Evolutionary conservation across 148 eudicot species (phyloP), one percentile per base, ranked within the genome.

Genomic region (Silene conica): DNA sequence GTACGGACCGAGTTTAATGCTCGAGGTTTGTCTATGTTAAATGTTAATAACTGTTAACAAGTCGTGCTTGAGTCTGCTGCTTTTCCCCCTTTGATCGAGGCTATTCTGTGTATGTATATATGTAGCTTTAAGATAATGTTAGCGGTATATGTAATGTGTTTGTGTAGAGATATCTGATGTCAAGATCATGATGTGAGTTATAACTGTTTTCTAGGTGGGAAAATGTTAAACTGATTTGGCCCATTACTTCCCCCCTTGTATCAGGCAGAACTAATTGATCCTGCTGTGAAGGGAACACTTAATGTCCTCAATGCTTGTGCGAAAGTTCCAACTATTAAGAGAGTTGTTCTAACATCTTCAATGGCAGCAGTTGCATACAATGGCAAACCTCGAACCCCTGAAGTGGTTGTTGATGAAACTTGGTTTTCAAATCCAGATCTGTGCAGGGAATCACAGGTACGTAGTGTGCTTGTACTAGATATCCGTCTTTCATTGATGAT

Each of bases 261-360:
- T 73, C 78, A 88, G 92, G 81, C 57, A 6, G 87, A 88, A 61
- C 34, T 86, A 69, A 43, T 88, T 61, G 89, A 88, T 45, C 89
- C 91, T n/a, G 89, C 89, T 5, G 84, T 88, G 43, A 84, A 88
- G 63, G 91, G 91, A 70, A 84, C 91, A 4, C 79, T 84, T 10
- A 84, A 86, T 73, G 87, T 88, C 70, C 89, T 88, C 23, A 77
- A 26, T 28, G 73, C 92, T 22, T 86, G 89, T 77, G 76, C 76
- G 22, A 88, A 82, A 80, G 63, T 74, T 67, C 70, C 82, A 22
- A 77, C 87, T 5, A 63, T 88, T 34, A 84, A 78, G 71, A 79
- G 87, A 74, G 85, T 88, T 14, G 84, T 88, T 18, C 6, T 88
- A 23, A 88, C 89, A 59, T 88, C 92, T 67, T 86, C 92, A 13